phyloP scores from a whole-genome alignment of 352 stramenopile species.

The Globisporangium apiculatum region DNA sequence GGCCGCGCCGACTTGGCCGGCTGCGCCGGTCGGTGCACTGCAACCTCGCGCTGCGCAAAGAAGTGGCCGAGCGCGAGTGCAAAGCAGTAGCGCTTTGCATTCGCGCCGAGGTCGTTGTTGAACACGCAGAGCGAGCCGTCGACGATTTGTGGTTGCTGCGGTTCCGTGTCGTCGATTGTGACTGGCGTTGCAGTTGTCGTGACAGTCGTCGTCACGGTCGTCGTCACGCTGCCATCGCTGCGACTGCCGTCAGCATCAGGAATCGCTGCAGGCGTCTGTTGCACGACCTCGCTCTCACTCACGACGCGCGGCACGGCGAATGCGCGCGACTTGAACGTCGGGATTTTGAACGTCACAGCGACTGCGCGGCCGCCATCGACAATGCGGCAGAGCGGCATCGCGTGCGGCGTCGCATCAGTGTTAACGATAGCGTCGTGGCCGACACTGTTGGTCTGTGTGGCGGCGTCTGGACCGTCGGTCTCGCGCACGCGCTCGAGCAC shows the following conservation, averaged over 20 bases:
- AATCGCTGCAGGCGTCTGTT: not conserved
- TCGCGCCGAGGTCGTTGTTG: slow-evolving; percentile 36
- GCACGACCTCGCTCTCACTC: slow-evolving; percentile 4
- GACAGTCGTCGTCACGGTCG: not conserved
- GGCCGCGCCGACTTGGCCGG: slow-evolving; percentile 18
- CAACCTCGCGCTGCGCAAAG: slow-evolving; percentile 34
- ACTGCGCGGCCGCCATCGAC: slow-evolving; percentile 10
- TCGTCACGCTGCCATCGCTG: not conserved
- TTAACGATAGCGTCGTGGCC: too few species aligned
- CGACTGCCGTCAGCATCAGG: not conserved
- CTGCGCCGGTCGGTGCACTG: slow-evolving; percentile 35
- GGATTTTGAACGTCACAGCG: slow-evolving; percentile 12
- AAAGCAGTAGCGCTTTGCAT: slow-evolving; percentile 69
- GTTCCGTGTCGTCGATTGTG: not conserved
- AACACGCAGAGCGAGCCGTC: slow-evolving; percentile 69
- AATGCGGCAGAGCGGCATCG: slow-evolving; percentile 7
- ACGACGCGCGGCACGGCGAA: not conserved
- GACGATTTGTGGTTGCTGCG: slow-evolving; percentile 32
- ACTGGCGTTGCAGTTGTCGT: not conserved
- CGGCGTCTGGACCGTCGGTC: slow-evolving; percentile 1
- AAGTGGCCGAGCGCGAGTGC: slow-evolving; percentile 48
- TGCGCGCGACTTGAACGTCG: slow-evolving; percentile 14
- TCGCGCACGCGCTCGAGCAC: slow-evolving; percentile 10
- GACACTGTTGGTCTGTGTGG: not conserved
- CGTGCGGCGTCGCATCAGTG: too few species aligned